Base-by-base conservation (phyloP, 306 rosid genomes). In the Vigna nakashimae region DNA sequence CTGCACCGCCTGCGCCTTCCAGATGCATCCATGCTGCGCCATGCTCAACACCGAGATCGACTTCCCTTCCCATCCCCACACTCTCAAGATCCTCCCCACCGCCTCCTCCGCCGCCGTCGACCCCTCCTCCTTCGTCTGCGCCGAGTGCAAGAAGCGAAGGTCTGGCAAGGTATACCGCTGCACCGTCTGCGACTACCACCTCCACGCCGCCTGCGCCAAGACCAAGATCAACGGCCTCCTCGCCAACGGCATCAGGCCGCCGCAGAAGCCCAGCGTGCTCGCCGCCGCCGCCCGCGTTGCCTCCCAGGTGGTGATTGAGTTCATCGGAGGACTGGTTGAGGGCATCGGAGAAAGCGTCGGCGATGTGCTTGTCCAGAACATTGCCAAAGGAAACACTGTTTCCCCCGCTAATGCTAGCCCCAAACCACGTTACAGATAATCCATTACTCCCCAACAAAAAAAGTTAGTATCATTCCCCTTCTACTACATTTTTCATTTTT, bases 21-120 rank as follows among this genome's bases (percentile, higher is more conserved):
- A 88, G 73, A 89, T 92, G 92, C 98, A 92, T 56, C 98, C 98
- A 1, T 91, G 96, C 53, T 95, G 98, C 42, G 93, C 98, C 9
- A 87, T 77, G 93, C 85, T 95, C 55, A 77, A 86, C 66, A 75
- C 83, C 0, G 91, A 92, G 73, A 82, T 91, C 15, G 76, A 78
- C 12, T 63, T 79, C 65, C 20, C 69, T 0, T 0, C 58, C 0
- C 98, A 95, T 67, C 82, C 91, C 1, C 98, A 94, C 84, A 14
- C 88, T 30, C 89, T 95, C 1, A 77, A 17, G 45, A 73, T 93
- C 15, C 6, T 88, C 40, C 86, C 91, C 0, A 36, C 88, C 2
- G 15, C 85, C 13, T 8, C 73, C 3, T 2, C 78, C 5, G 0
- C 56, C 3, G 18, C 76, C 52, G 7, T 50, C 16, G 84, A 74